Evolutionary conservation across 2,329 filamentous ascomycete species (phyloP).

Genomic region (Fusarium buharicum): DNA sequence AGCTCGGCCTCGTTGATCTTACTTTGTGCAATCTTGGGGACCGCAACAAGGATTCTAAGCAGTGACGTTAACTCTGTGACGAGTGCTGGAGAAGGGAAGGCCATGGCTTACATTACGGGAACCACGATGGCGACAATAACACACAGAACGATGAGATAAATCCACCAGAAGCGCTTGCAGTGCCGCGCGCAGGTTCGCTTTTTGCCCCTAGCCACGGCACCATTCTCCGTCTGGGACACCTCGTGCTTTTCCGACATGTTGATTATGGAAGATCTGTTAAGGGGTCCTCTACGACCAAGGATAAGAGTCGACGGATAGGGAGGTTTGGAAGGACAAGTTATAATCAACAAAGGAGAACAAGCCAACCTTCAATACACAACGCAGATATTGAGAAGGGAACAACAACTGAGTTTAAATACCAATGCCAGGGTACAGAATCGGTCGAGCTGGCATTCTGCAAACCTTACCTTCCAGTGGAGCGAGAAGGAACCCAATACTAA

Average conservation of each 20-base stretch:
- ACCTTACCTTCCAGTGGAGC: conserved; percentile 16
- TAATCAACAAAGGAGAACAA: conserved; percentile 21
- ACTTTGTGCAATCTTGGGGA: conserved; percentile 66
- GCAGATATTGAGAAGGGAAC: conserved; percentile 21
- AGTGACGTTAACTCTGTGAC: conserved; percentile 17
- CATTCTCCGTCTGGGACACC: conserved; percentile 51
- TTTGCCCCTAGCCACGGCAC: conserved; percentile 46
- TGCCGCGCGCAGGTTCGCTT: conserved; percentile 57
- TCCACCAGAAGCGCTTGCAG: conserved; percentile 70
- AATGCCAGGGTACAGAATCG: conserved; percentile 12
- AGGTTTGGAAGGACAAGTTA: conserved; percentile 4
- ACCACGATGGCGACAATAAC: conserved; percentile 65
- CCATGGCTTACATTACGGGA: conserved; percentile 65
- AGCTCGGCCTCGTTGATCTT: conserved; percentile 66
- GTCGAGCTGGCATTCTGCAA: conserved; percentile 24
- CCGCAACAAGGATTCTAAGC: conserved; percentile 63
- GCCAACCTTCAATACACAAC: conserved; percentile 28
- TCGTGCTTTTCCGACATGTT: conserved; percentile 55
- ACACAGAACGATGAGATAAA: conserved; percentile 63
- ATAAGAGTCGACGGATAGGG: background rate
- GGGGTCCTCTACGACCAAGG: background rate
- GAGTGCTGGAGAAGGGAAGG: background rate
- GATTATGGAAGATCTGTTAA: background rate
- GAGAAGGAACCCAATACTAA: conserved; percentile 18
- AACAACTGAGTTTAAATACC: conserved; percentile 41